phyloP scores from a whole-genome alignment of 768 basidiomycete species.

The Tricholoma furcatifolium region DNA sequence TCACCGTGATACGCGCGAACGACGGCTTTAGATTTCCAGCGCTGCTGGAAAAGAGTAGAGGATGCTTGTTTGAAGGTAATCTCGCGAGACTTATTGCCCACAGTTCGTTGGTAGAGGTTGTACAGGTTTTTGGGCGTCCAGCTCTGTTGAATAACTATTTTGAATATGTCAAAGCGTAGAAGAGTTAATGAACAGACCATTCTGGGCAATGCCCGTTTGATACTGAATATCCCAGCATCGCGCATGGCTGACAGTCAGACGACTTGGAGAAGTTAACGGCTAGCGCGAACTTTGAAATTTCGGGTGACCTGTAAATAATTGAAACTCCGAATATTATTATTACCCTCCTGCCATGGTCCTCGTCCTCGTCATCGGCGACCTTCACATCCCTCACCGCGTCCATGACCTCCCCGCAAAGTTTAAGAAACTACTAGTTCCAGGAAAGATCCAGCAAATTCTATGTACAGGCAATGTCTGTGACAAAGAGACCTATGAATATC shows the following conservation, averaged over 20 bases:
- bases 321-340: conserved; percentile 1
- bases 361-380: conserved; percentile 95
- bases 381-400: conserved; percentile 88
- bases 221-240: conserved; percentile 34
- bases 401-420: conserved; percentile 96
- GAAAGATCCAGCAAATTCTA: conserved; percentile 97
- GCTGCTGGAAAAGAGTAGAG: conserved; percentile 82
- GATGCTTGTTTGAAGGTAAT: conserved; percentile 57
- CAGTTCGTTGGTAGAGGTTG: conserved; percentile 83
- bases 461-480: conserved; percentile 98
- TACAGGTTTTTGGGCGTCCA: conserved; percentile 89
- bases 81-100: conserved; percentile 41
- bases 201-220: conserved; percentile 64
- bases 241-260: conserved; percentile 30
- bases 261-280: background rate
- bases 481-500: conserved; percentile 95
- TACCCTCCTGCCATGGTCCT: conserved; percentile 64
- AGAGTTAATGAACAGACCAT: conserved; percentile 48
- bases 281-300: conserved; percentile 10
- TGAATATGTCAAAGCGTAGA: too few species aligned
- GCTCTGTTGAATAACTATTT: conserved; percentile 55
- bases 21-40: conserved; percentile 84
- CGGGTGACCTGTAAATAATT: background rate
- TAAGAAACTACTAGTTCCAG: conserved; percentile 92
- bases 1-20: conserved; percentile 95